phyloP scores from a whole-genome alignment of 2,329 filamentous ascomycete genomes.

The Fusarium torreyae region DNA sequence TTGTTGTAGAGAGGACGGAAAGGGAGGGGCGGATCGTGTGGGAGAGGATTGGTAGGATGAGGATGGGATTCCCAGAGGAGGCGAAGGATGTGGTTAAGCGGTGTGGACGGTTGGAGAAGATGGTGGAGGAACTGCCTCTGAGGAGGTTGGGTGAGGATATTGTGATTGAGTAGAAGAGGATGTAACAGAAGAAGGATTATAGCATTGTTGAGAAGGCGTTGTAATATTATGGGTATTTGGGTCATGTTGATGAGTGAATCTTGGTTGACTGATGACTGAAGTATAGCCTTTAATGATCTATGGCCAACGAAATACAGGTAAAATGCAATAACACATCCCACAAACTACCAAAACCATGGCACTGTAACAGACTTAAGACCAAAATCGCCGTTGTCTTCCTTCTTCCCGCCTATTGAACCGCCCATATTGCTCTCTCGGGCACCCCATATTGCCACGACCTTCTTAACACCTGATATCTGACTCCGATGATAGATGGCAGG shows the following conservation, averaged over 20 bases:
- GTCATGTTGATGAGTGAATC: not conserved
- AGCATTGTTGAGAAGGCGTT: constrained; percentile 2
- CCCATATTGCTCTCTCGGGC: no score
- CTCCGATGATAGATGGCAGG: no score
- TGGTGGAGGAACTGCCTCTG: constrained; percentile 53
- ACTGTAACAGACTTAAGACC: no score
- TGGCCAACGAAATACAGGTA: no score
- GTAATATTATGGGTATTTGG: constrained; percentile 31
- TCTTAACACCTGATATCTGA: no score
- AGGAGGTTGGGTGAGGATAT: constrained; percentile 54
- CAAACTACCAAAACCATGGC: no score
- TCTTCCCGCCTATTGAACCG: no score
- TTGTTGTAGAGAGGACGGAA: constrained; percentile 52
- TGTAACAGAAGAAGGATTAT: not conserved
- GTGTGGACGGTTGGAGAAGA: constrained; percentile 52
- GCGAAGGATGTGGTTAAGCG: constrained; percentile 52
- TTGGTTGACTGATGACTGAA: not conserved
- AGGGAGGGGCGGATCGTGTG: constrained; percentile 43
- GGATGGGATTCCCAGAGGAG: constrained; percentile 55
- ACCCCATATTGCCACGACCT: no score
- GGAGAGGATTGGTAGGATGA: constrained; percentile 55
- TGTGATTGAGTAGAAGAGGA: constrained; percentile 50
- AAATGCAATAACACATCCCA: no score
- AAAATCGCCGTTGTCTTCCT: no score
- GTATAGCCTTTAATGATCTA: no score